Conservation (phyloP, 805 yeast genomes). For the Lipomyces orientalis region DNA sequence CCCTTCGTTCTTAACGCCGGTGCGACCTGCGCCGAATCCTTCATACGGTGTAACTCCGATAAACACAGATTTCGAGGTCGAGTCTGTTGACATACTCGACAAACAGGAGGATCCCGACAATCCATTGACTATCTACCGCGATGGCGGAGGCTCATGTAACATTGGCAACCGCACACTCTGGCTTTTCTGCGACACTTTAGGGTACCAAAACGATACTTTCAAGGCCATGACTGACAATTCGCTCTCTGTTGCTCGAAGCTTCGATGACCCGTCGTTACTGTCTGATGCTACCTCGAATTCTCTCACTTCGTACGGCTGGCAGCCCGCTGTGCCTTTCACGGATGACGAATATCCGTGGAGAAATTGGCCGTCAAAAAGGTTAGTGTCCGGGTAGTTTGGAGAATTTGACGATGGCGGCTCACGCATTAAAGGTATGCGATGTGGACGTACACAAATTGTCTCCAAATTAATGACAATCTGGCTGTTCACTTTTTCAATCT, state of each 20-base stretch:
- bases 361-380: constrained; percentile 5
- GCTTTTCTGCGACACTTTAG: constrained; percentile 26
- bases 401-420: no score
- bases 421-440: constrained; percentile 32
- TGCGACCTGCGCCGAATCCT: background rate
- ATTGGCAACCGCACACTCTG: constrained; percentile 31
- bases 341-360: constrained; percentile 18
- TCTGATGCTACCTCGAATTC: constrained; percentile 17
- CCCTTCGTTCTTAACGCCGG: background rate
- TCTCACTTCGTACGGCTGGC: constrained; percentile 9
- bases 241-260: constrained; percentile 12
- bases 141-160: constrained; percentile 35
- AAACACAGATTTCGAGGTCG: constrained; percentile 5
- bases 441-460: constrained; percentile 35
- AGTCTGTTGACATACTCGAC: constrained; percentile 12
- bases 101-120: constrained; percentile 20
- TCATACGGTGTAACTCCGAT: background rate
- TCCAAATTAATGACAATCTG: constrained; percentile 15
- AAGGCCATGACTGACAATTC: constrained; percentile 19
- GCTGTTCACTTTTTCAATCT: constrained; percentile 28
- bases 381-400: no score
- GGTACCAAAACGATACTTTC: constrained; percentile 17
- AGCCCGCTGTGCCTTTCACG: constrained; percentile 29
- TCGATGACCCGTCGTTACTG: constrained; percentile 9
- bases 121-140: constrained; percentile 28